These are phyloP conservation scores for Rhizodiscina lignyota DNA, from an alignment of 495 filamentous ascomycete species.

Conservation along the genomic window DNA sequence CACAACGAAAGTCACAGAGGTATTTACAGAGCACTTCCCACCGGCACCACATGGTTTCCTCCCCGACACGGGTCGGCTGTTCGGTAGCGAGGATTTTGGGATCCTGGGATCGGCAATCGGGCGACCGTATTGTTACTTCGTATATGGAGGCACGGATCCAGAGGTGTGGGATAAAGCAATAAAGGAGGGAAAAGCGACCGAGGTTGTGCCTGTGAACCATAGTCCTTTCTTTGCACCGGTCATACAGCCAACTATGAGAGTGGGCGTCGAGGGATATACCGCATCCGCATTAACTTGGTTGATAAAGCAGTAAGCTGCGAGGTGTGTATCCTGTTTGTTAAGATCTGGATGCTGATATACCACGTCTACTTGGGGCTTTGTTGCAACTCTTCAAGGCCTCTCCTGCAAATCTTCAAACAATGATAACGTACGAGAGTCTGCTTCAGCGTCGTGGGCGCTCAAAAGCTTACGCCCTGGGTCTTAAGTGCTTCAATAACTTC, in stretches of 20 bases:
- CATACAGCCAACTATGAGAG: slow-evolving; percentile 40
- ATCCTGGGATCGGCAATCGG: slow-evolving; percentile 33
- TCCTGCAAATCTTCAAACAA: no score
- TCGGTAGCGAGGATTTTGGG: slow-evolving; percentile 39
- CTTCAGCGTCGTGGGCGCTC: no score
- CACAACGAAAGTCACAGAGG: slow-evolving; percentile 21
- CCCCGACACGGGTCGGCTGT: slow-evolving; percentile 10
- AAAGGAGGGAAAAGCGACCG: slow-evolving; percentile 23
- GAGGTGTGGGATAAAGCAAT: slow-evolving; percentile 31
- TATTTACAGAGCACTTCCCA: slow-evolving; percentile 29
- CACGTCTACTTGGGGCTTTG: no score
- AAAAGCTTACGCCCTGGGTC: no score
- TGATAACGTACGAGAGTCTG: no score
- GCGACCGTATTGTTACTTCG: slow-evolving; percentile 38
- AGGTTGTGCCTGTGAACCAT: slow-evolving; percentile 34
- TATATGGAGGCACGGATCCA: slow-evolving; percentile 34
- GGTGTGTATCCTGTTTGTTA: no score
- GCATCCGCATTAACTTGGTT: no score
- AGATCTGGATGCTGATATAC: no score
- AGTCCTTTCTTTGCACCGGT: slow-evolving; percentile 42
- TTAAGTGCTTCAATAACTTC: no score
- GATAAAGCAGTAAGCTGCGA: no score
- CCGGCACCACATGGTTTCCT: slow-evolving; percentile 12
- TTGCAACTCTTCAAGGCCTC: no score
- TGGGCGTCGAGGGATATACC: no score